phyloP scores from a whole-genome alignment of 768 basidiomycete genomes.

The Amanita pseudoporphyria region DNA sequence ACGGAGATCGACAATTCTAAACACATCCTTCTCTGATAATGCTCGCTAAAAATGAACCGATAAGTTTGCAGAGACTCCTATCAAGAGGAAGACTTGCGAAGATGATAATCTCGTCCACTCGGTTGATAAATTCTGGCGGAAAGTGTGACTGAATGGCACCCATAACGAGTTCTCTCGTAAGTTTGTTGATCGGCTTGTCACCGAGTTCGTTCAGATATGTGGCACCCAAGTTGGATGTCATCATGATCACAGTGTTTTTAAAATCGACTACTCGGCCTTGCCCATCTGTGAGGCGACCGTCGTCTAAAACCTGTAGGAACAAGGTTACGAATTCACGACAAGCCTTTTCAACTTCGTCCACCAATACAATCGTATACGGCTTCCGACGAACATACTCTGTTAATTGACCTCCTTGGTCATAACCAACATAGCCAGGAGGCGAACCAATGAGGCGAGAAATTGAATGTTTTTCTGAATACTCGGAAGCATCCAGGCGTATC shows the following conservation, averaged over 20 bases:
- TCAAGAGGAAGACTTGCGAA: constrained; percentile 39
- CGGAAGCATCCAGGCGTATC: constrained; percentile 88
- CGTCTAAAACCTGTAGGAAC: constrained; percentile 77
- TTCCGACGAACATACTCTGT: constrained; percentile 91
- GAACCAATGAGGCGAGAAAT: constrained; percentile 44
- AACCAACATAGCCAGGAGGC: constrained; percentile 86
- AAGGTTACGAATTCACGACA: constrained; percentile 50
- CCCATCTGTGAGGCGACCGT: constrained; percentile 86
- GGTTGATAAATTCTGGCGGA: constrained; percentile 89
- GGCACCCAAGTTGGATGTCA: constrained; percentile 90
- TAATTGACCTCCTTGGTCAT: constrained; percentile 83
- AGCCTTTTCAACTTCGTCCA: constrained; percentile 91
- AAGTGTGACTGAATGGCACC: constrained; percentile 75
- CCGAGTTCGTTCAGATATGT: constrained; percentile 65
- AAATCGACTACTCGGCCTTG: constrained; percentile 87
- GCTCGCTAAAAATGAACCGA: constrained; percentile 46
- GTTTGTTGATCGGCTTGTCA: constrained; percentile 54
- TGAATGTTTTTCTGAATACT: constrained; percentile 75
- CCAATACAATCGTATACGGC: constrained; percentile 79
- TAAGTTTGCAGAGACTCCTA: not conserved
- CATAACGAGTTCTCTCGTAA: constrained; percentile 63
- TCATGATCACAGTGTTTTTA: constrained; percentile 87
- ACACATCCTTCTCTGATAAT: constrained; percentile 65
- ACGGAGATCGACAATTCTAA: constrained; percentile 84
- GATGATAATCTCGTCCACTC: constrained; percentile 79